Evolutionary conservation across 2,329 filamentous ascomycete species (phyloP), one percentile per base, ranked within the genome.

Genomic region (Trichoderma sp.): DNA sequence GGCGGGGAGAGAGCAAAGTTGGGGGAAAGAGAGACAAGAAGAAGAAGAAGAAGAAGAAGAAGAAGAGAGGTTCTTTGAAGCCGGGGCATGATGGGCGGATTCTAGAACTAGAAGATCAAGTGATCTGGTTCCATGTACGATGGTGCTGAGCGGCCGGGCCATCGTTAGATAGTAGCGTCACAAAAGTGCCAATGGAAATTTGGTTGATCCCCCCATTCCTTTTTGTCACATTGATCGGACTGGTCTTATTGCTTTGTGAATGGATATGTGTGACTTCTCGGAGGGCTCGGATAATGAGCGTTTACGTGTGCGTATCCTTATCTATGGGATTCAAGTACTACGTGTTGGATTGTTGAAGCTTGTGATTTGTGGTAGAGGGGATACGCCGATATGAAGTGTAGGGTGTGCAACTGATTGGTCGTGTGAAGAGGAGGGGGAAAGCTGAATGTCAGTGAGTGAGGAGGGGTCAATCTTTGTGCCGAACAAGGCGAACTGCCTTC

Each of bases 71-170:
- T 12, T 39, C 1, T 39, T 14, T 39, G 2, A 39, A 39, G 34
- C 10, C 34, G 21, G 47, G 56, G 50, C 51, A 21, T 21, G 44
- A 44, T 47, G 44, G 41, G 50, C 63, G 57, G 26, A 19, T 60
- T 55, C n/a, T 63, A 63, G 55, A 67, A 71, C 68, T 70, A 71
- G 72, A 74, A 71, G 67, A 72, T 75, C 74, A 75, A 75, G 74
- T 75, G 74, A 75, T 65, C 72, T 73, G 71, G 68, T 70, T 62
- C 43, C 54, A 60, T 60, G 24, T 65, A 57, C 30, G 59, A 19
- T 54, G 44, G 41, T 30, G 43, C 44, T 67, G 41, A 50, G 43
- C 48, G 47, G 48, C 56, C 43, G n/a, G 58, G 50, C 39, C 54
- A 24, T 48, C 44, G 52, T 62, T 62, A 62, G 59, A 55, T 62